Evolutionary conservation across 192 early-diverging fungal species (phyloP).

Genomic region (Diversispora epigaea): DNA sequence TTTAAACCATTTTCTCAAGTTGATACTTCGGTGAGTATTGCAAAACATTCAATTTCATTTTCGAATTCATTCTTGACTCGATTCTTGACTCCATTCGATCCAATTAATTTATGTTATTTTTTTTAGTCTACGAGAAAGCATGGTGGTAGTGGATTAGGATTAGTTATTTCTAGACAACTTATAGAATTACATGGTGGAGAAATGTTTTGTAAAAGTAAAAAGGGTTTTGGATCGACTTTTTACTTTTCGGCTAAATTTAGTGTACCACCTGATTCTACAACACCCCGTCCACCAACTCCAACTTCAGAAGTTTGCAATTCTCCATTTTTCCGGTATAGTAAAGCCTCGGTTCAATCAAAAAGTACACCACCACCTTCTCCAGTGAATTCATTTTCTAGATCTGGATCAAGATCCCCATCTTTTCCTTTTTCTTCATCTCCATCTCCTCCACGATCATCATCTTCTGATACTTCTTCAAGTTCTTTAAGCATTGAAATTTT

Average conservation of each 20-base stretch:
- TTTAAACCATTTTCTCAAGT: conserved; percentile 85
- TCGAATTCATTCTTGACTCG: too few species aligned
- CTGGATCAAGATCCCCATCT: not conserved
- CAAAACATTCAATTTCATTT: too few species aligned
- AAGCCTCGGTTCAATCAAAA: conserved; percentile 5
- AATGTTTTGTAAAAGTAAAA: conserved; percentile 68
- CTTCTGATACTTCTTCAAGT: too few species aligned
- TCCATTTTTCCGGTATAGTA: conserved; percentile 13
- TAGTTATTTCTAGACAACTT: conserved; percentile 77
- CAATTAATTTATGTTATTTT: not conserved
- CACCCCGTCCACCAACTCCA: conserved; percentile 48
- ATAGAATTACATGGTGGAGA: conserved; percentile 75
- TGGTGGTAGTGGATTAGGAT: conserved; percentile 82
- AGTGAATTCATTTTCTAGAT: not conserved
- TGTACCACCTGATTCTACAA: conserved; percentile 39
- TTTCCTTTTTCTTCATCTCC: conserved; percentile 18
- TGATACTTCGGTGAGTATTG: conserved; percentile 61
- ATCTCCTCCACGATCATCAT: not conserved
- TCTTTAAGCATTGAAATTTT: not conserved
- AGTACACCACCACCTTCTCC: not conserved
- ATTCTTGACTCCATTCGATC: not conserved
- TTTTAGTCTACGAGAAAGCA: conserved; percentile 68
- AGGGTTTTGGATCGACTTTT: conserved; percentile 72
- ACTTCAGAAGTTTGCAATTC: conserved; percentile 33
- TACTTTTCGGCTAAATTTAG: conserved; percentile 66